Conservation (phyloP, 1,284 basidiomycete genomes). For the Cutaneotrichosporon sp. region DNA sequence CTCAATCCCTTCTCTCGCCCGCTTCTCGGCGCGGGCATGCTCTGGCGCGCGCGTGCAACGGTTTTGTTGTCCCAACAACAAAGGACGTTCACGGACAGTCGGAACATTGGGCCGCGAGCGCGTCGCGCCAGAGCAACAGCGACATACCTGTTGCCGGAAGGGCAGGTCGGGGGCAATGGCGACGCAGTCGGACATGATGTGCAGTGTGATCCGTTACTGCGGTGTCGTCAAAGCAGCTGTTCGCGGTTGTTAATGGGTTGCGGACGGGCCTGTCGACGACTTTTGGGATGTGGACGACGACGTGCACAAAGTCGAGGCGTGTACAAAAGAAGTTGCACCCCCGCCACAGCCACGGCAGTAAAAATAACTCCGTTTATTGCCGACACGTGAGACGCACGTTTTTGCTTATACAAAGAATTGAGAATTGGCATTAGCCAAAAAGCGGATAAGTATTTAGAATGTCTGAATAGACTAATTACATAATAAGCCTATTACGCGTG, state of each 20-base stretch:
- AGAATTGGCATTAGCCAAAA: too few relatives aligned
- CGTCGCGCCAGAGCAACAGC: too few relatives aligned
- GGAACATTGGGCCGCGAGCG: too few relatives aligned
- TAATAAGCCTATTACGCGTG: too few relatives aligned
- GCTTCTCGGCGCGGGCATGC: too few relatives aligned
- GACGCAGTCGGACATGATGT: slow-evolving; percentile 61
- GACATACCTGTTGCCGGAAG: slow-evolving; percentile 71
- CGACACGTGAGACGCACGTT: neutral
- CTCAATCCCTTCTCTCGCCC: too few relatives aligned
- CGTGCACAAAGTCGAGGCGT: neutral
- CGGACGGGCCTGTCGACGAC: neutral
- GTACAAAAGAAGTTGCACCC: slow-evolving; percentile 2
- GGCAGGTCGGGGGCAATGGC: slow-evolving; percentile 83
- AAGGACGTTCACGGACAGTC: too few relatives aligned
- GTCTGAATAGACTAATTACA: too few relatives aligned
- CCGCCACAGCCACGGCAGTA: neutral
- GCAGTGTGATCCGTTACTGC: slow-evolving; percentile 5
- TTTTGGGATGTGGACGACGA: neutral
- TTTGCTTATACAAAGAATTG: too few relatives aligned
- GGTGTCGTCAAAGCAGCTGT: slow-evolving; percentile 5
- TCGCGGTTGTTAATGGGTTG: neutral
- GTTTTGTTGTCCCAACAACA: too few relatives aligned
- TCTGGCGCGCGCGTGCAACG: too few relatives aligned
- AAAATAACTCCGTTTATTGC: neutral
- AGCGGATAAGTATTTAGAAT: too few relatives aligned